These are phyloP conservation scores for Kazachstania viticola DNA, from an alignment of 805 yeast species.

Conservation along the genomic window DNA sequence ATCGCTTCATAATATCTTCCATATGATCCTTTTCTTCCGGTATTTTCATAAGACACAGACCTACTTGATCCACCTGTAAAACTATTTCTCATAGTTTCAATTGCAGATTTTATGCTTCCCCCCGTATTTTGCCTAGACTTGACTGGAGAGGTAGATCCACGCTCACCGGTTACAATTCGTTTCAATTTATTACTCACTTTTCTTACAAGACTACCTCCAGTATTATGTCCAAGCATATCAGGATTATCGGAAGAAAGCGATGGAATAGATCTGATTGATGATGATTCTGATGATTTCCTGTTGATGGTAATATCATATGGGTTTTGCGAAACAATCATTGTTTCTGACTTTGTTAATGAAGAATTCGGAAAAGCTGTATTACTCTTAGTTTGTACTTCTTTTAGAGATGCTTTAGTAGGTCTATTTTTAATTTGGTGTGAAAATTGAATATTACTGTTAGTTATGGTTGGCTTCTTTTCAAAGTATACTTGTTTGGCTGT, in stretches of 20 bases:
- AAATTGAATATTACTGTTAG: constrained; percentile 5
- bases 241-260: constrained; percentile 2
- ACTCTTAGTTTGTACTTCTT: too few species aligned
- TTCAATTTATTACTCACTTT: constrained; percentile 11
- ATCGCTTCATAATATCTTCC: not conserved
- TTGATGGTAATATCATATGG: too few species aligned
- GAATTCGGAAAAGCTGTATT: too few species aligned
- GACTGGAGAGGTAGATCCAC: constrained; percentile 11
- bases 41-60: constrained; percentile 3
- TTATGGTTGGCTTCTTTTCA: not conserved
- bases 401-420: too few species aligned
- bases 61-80: constrained; percentile 6
- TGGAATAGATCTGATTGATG: not conserved
- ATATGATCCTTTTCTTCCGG: not conserved
- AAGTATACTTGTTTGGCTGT: too few species aligned
- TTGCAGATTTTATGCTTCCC: constrained; percentile 14
- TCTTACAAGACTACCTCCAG: constrained; percentile 14
- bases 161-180: constrained; percentile 14
- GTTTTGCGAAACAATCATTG: too few species aligned
- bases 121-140: constrained; percentile 20
- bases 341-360: too few species aligned
- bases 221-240: constrained; percentile 6
- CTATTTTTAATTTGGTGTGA: too few species aligned
- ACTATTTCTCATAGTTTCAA: constrained; percentile 10
- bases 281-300: too few species aligned